Evolutionary conservation across 331 rosid genomes (phyloP).

Genomic region (Quercus lobata): DNA sequence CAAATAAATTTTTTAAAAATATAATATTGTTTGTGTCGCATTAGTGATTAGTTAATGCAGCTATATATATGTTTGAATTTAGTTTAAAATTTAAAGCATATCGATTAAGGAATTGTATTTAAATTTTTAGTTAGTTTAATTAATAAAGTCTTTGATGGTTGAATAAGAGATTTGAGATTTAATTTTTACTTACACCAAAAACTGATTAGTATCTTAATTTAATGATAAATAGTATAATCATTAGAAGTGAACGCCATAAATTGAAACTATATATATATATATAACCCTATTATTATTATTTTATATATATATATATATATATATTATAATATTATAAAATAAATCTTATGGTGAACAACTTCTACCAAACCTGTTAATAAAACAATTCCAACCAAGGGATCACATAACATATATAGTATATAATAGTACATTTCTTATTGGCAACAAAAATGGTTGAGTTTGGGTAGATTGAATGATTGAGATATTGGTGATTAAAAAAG

Average conservation of each 20-base stretch:
- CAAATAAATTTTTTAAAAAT: no score
- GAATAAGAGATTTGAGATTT: rapidly evolving
- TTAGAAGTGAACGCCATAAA: rapidly evolving
- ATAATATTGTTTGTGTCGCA: no score
- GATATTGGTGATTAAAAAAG: background rate
- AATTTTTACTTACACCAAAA: rapidly evolving
- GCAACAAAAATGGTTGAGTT: background rate
- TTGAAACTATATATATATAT: no score
- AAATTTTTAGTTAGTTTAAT: no score
- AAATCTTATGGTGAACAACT: background rate
- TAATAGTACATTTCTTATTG: background rate
- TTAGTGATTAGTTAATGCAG: no score
- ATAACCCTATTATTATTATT: no score
- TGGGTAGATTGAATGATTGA: background rate
- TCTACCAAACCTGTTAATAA: background rate
- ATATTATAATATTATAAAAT: background rate
- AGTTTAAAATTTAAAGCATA: no score
- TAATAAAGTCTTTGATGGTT: rapidly evolving
- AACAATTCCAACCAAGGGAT: background rate
- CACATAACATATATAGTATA: background rate
- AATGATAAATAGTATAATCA: rapidly evolving
- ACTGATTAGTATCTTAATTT: rapidly evolving
- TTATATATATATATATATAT: no score
- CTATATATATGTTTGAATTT: no score
- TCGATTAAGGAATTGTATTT: no score